Percentiles rank a stretch among this genome's conserved stretches.
Evolutionary conservation across 1,139 yeast genomes (phyloP).

Genomic region (Yamadazyma mexicana): DNA sequence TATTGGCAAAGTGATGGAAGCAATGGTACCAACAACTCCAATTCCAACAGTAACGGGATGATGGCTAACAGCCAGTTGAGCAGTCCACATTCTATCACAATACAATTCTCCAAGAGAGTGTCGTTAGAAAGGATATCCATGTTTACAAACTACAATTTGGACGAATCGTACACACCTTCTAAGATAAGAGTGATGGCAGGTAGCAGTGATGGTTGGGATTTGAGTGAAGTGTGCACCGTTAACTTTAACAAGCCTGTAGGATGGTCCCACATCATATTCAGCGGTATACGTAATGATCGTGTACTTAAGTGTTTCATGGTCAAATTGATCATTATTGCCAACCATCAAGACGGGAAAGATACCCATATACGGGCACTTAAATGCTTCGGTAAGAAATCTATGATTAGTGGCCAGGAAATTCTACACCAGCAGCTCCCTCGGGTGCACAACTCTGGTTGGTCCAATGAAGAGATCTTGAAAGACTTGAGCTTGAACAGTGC

Average conservation of each 20-base stretch:
- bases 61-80: constrained; percentile 39
- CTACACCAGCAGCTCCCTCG: background rate
- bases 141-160: constrained; percentile 64
- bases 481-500: constrained; percentile 34
- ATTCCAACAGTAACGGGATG: constrained; percentile 24
- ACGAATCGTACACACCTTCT: constrained; percentile 93
- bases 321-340: constrained; percentile 68
- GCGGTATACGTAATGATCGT: constrained; percentile 56
- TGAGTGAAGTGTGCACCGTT: constrained; percentile 69
- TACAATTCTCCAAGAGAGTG: constrained; percentile 80
- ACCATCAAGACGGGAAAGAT: constrained; percentile 96
- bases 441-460: constrained; percentile 6
- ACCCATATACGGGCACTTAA: constrained; percentile 78
- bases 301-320: constrained; percentile 73
- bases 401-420: constrained; percentile 7
- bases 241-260: constrained; percentile 76
- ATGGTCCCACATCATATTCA: constrained; percentile 77
- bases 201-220: constrained; percentile 76
- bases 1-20: constrained; percentile 97
- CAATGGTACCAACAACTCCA: constrained; percentile 26
- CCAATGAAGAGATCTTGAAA: constrained; percentile 25
- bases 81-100: constrained; percentile 83
- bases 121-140: constrained; percentile 68
- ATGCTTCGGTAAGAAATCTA: constrained; percentile 39
- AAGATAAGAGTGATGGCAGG: constrained; percentile 75